Evolutionary conservation across 2,329 filamentous ascomycete genomes (phyloP), one percentile per base, ranked within the genome.

Genomic region (Zymoseptoria passerinii): DNA sequence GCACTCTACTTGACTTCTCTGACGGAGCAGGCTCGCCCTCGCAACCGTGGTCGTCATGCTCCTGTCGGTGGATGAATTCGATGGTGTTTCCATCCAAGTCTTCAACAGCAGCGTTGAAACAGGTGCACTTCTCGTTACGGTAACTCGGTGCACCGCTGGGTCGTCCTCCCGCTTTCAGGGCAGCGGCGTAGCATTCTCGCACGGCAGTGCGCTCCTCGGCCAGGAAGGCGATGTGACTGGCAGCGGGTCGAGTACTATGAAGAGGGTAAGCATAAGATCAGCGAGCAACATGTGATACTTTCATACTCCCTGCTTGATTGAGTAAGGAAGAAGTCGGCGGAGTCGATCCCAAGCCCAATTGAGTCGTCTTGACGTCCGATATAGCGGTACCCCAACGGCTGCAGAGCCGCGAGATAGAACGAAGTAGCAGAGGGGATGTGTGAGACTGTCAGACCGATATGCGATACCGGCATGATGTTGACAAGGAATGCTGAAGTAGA

Each of bases 31-130:
- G 61, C n/a, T 66, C 73, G 50, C 74, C 62, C 70, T 62, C 59
- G 71, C 72, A 72, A 48, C 70, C 73, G 55, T 76, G 59, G n/a
- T 62, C 58, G 18, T 57, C 61, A 52, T 64, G 61, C 7, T 62
- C 57, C 55, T 70, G 75, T 55, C 78, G 78, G 71, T 84, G 88
- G 53, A 92, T 83, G 28, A 89, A 87, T 70, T 94, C 89, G 70
- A 95, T 85, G 66, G 82, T 88, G 75, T 95, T 95, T 54, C 89
- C 89, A 75, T 95, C 90, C 56, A 89, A 81, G 73, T 95, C 90
- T 60, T 84, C 81, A 48, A 90, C 76, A 6, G 82, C 82, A 52
- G 83, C 83, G 62, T 83, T 85, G 74, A 85, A 79, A 76, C 83
- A 77, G 73, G 81, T 75, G 68, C 77, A 76, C 2, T 80, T 76